A percentile compares a stretch with the other conserved stretches of the same genome.
phyloP scores from a whole-genome alignment of 2,329 filamentous ascomycete species.

The Corinectria fuckeliana region DNA sequence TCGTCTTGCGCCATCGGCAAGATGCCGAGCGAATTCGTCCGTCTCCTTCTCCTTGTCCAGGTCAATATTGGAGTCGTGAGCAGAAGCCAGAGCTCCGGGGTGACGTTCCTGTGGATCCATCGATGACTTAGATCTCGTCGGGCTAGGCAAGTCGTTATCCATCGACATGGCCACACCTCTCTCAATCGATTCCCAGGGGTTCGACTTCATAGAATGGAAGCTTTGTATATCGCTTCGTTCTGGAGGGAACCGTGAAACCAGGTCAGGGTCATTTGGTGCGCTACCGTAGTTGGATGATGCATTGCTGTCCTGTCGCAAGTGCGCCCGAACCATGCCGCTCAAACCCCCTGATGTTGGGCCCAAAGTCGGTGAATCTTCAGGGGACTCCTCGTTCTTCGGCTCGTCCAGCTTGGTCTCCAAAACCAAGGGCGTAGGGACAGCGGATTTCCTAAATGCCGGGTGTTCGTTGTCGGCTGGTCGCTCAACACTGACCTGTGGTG shows the following conservation, averaged over 20 bases:
- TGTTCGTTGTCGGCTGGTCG: constrained; percentile 61
- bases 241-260: constrained; percentile 43
- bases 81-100: not conserved
- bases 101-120: constrained; percentile 23
- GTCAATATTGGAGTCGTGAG: constrained; percentile 32
- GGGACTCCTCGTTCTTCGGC: constrained; percentile 24
- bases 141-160: constrained; percentile 31
- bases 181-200: constrained; percentile 54
- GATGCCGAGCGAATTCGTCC: constrained; percentile 74
- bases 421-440: constrained; percentile 52
- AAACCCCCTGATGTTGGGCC: constrained; percentile 69
- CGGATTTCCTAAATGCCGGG: constrained; percentile 58
- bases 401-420: constrained; percentile 30
- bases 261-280: constrained; percentile 47
- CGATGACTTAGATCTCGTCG: constrained; percentile 28
- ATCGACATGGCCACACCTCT: constrained; percentile 37
- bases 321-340: constrained; percentile 82
- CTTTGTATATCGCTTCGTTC: constrained; percentile 40
- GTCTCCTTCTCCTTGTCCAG: constrained; percentile 58
- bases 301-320: constrained; percentile 82
- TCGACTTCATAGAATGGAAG: constrained; percentile 42
- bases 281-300: constrained; percentile 78
- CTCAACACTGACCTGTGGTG: constrained; percentile 49
- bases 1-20: constrained; percentile 72
- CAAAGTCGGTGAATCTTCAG: constrained; percentile 78